phyloP scores from a whole-genome alignment of 768 basidiomycete species.

The Pleurotus giganteus region DNA sequence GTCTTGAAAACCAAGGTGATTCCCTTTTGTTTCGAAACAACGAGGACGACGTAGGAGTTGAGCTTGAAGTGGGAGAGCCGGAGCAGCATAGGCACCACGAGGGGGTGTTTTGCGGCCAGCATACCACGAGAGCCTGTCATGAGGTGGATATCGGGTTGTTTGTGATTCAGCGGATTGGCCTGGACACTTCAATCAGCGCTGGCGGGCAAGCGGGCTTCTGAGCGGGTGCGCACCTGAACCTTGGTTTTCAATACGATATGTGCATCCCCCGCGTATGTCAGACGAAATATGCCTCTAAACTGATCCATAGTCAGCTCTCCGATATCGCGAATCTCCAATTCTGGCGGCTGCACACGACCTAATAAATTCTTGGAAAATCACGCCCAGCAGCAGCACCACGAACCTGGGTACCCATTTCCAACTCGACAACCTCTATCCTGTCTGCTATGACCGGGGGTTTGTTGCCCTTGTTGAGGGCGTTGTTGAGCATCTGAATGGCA shows the following conservation, averaged over 20 bases:
- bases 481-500: conserved; percentile 95
- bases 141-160: conserved; percentile 86
- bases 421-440: conserved; percentile 94
- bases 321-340: conserved; percentile 95
- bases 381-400: conserved; percentile 15
- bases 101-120: conserved; percentile 91
- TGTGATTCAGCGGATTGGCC: conserved; percentile 95
- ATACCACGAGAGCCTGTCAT: conserved; percentile 83
- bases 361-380: background rate
- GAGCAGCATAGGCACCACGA: conserved; percentile 97
- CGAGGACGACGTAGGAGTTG: conserved; percentile 93
- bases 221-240: conserved; percentile 67
- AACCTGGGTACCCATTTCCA: conserved; percentile 99
- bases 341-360: conserved; percentile 74
- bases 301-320: conserved; percentile 95
- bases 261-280: conserved; percentile 94
- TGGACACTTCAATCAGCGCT: conserved; percentile 24
- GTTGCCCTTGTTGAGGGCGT: conserved; percentile 94
- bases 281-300: conserved; percentile 93
- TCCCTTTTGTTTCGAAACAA: conserved; percentile 96
- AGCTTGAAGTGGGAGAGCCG: conserved; percentile 95
- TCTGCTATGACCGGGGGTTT: conserved; percentile 98
- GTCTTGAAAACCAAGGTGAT: conserved; percentile 99
- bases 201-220: background rate
- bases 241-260: conserved; percentile 86